Base-by-base conservation (phyloP, 2,329 filamentous ascomycete genomes). In the Ilyonectria robusta region DNA sequence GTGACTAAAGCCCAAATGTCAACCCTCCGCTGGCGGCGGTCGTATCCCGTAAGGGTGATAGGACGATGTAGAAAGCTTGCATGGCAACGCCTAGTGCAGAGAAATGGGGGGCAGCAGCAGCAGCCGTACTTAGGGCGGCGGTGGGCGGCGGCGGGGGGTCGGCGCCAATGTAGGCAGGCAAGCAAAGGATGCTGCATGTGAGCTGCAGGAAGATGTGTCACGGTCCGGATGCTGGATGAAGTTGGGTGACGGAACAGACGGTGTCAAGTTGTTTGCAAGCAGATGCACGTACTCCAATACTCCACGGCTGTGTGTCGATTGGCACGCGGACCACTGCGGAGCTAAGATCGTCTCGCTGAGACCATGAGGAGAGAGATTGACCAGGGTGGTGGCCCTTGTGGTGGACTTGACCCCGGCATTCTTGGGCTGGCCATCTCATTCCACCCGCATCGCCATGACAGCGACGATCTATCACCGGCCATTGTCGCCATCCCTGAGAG, bases 1-100 rank as follows among this genome's bases (percentile, higher is more conserved):
- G 82, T 85, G 84, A 85, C 81, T 80, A 74, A 78, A 84, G 80
- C 81, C 54, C 77, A 77, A 77, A 72, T 72, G 75, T 72, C 53
- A 68, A 72, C 59, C 59, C 40, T 51, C 68, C 54, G 60, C 63
- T 64, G 62, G 65, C 63, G 66, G 54, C 68, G 62, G 64, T 53
- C 50, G 33, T 35, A 35, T 33, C n/a, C 31, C 31, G 31, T 19
- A 19, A 19, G 31, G 50, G 50, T 35, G 50, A 33, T 19, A 48
- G 44, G 35, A 11, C 33, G 29, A 42, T 60, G 37, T 21, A 7
- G 35, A 55, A 33, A 33, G 40, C n/a, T 56, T 33, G 53, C 11
- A 31, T 33, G 19, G 19, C 55, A 21, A 11, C 19, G 8, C 15
- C 19, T 42, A 33, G 15, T 8, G 37, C 35, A 40, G 54, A 53